phyloP scores from a whole-genome alignment of 192 early-diverging fungal genomes.

The Spinellus fusiger region DNA sequence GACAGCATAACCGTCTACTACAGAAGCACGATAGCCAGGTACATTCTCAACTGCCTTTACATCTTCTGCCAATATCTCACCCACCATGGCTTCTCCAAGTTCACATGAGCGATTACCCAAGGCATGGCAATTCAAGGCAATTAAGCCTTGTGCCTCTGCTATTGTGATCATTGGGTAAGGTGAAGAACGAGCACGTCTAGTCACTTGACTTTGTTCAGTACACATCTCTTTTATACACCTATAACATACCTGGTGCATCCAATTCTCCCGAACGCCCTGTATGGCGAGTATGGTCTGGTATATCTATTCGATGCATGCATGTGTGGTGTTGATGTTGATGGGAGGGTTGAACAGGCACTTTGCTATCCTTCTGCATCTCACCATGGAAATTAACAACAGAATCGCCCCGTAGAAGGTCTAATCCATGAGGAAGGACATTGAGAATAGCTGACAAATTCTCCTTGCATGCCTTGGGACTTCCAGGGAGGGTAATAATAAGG shows the following conservation, averaged over 20 bases:
- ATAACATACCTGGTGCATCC: conserved; percentile 8
- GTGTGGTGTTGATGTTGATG: conserved; percentile 25
- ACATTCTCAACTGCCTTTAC: conserved; percentile 67
- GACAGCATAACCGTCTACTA: conserved; percentile 95
- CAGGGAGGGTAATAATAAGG: conserved; percentile 81
- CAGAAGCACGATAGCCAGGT: conserved; percentile 80
- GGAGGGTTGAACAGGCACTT: background rate
- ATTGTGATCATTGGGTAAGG: conserved; percentile 78
- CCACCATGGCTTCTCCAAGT: conserved; percentile 47
- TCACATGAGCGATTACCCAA: conserved; percentile 29
- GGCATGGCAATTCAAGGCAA: conserved; percentile 34
- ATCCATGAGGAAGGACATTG: conserved; percentile 74
- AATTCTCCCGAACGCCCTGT: conserved; percentile 3
- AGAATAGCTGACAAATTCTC: conserved; percentile 81
- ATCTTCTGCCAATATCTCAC: conserved; percentile 71
- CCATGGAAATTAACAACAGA: conserved; percentile 53
- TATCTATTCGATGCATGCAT: conserved; percentile 36
- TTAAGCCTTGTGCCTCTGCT: conserved; percentile 54
- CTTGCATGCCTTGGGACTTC: conserved; percentile 76
- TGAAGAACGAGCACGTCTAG: conserved; percentile 64
- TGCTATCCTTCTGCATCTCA: conserved; percentile 33
- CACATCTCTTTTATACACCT: background rate
- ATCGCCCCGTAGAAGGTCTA: conserved; percentile 60
- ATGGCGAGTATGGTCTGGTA: background rate
- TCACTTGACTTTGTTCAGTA: conserved; percentile 34